Percentiles rank a stretch among this genome's conserved stretches.
These are phyloP conservation scores for Solanum corneliomulleri DNA, from an alignment of 257 asterid genomes.

Conservation along the genomic window DNA sequence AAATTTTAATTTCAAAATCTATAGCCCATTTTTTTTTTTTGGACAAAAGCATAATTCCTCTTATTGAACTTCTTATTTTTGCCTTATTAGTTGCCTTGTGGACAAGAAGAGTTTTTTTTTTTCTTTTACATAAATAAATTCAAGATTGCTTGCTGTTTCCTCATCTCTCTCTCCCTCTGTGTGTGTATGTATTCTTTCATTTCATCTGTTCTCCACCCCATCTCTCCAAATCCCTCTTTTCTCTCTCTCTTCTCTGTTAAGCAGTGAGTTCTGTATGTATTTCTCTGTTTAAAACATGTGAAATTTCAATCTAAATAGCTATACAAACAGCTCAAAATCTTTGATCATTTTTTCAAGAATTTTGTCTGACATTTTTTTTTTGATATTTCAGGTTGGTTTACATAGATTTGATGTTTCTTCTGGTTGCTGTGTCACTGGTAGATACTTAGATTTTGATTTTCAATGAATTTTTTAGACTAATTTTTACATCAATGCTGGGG, in stretches of 20 bases:
- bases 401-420: constrained; percentile 43
- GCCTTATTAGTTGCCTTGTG: neutral
- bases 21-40: neutral
- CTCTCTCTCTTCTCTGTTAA: constrained; percentile 9
- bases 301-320: neutral
- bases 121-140: neutral
- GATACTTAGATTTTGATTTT: constrained; percentile 3
- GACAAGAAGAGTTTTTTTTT: neutral
- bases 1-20: neutral
- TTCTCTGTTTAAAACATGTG: neutral
- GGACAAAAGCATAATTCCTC: neutral
- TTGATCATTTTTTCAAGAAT: constrained; percentile 1
- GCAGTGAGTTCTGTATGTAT: constrained; percentile 24
- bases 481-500: neutral
- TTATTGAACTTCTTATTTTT: neutral
- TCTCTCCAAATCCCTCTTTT: neutral
- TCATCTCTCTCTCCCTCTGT: constrained; percentile 1
- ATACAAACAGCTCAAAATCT: neutral
- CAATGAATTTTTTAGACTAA: neutral
- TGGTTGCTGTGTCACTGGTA: constrained; percentile 45
- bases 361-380: constrained; percentile 2
- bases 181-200: neutral
- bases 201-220: neutral
- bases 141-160: neutral
- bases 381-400: constrained; percentile 42